Conservation (phyloP, 768 basidiomycete species). For the Mycena indigotica region DNA sequence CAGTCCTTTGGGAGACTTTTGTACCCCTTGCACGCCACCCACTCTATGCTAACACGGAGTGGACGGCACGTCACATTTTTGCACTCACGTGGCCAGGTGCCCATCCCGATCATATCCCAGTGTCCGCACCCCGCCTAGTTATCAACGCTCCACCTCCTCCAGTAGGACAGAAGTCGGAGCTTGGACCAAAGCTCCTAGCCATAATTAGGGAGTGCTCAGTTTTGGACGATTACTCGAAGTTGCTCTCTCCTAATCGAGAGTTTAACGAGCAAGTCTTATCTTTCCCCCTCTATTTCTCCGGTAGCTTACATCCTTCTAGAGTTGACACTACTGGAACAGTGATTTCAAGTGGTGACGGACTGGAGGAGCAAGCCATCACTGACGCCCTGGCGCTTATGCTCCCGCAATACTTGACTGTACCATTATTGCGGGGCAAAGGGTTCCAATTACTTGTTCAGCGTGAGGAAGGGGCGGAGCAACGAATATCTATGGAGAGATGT, state of each 20-base stretch:
- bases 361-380: background rate
- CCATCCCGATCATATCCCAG: background rate
- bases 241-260: background rate
- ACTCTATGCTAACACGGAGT: background rate
- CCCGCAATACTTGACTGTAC: background rate
- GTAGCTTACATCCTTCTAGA: too few species aligned
- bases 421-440: background rate
- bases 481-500: background rate
- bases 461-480: conserved; percentile 15
- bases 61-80: background rate
- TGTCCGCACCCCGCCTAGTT: background rate
- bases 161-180: background rate
- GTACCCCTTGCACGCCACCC: background rate
- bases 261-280: background rate
- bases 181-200: too few species aligned
- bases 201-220: background rate
- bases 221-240: background rate
- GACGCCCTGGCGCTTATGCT: background rate
- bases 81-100: background rate
- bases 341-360: background rate
- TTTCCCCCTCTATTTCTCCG: too few species aligned
- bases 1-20: background rate
- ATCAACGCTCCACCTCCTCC: background rate
- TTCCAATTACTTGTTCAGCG: conserved; percentile 10
- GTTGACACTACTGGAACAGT: too few species aligned